These are phyloP conservation scores for Micractinium conductrix DNA, from an alignment of 139 green algal species.

Conservation along the genomic window DNA sequence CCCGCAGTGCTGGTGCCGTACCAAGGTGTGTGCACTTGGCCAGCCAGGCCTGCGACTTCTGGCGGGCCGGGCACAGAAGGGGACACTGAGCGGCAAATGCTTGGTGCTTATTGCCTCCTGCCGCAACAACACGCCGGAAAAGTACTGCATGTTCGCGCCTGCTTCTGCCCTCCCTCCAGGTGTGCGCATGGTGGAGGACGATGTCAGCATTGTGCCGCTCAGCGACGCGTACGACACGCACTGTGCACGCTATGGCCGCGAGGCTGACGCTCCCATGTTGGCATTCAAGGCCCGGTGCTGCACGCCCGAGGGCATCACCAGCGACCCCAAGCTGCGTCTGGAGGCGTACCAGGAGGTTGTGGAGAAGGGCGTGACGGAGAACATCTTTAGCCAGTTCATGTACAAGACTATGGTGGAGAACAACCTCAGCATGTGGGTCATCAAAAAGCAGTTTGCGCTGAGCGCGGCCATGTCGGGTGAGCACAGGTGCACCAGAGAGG, in stretches of 20 bases:
- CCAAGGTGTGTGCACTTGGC: not conserved
- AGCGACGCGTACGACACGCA: conserved; percentile 94
- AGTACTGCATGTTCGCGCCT: no score
- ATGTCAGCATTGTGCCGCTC: conserved; percentile 81
- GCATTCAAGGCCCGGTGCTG: conserved; percentile 87
- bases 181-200: conserved; percentile 94
- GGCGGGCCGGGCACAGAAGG: no score
- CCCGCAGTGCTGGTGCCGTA: conserved; percentile 70
- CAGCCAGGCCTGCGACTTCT: no score
- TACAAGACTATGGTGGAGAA: conserved; percentile 95
- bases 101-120: no score
- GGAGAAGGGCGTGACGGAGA: conserved; percentile 85
- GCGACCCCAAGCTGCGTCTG: conserved; percentile 22
- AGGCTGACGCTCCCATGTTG: conserved; percentile 91
- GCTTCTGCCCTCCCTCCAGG: not conserved
- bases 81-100: no score
- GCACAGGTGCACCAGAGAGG: no score
- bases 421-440: conserved; percentile 90
- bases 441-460: conserved; percentile 95
- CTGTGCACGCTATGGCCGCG: conserved; percentile 89
- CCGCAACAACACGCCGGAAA: no score
- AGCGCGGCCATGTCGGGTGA: conserved; percentile 59
- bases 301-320: conserved; percentile 23
- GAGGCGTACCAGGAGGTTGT: conserved; percentile 73
- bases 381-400: conserved; percentile 95